phyloP scores from a whole-genome alignment of 306 rosid genomes.

The Fragaria vesca region DNA sequence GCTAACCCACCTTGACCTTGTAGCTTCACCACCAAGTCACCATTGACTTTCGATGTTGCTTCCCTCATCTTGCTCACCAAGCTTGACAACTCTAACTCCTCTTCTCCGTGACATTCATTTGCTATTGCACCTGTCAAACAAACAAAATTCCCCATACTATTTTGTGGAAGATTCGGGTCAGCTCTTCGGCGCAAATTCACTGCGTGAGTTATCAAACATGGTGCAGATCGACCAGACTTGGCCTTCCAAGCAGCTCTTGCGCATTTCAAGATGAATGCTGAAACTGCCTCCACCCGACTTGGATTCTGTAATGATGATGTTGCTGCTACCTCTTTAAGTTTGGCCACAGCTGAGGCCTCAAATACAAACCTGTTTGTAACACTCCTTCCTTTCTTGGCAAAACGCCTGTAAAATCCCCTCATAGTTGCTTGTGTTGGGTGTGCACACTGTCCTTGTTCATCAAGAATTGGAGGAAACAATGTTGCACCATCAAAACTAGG shows the following conservation, averaged over 20 bases:
- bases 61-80: constrained; percentile 19
- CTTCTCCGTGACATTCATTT: not conserved
- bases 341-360: not conserved
- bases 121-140: constrained; percentile 7
- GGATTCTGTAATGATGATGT: not conserved
- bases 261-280: constrained; percentile 37
- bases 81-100: not conserved
- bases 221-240: not conserved
- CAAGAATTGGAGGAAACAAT: constrained; percentile 17
- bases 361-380: not conserved
- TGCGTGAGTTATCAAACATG: constrained; percentile 11
- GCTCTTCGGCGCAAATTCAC: constrained; percentile 32
- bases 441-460: not conserved
- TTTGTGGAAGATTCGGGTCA: not conserved
- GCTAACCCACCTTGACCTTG: not conserved
- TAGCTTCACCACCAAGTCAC: not conserved
- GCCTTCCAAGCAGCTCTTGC: constrained; percentile 11
- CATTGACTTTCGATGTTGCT: not conserved
- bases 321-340: not conserved
- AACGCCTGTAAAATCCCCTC: not conserved
- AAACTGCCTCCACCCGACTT: constrained; percentile 18
- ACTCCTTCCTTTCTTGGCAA: not conserved
- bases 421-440: not conserved
- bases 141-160: constrained; percentile 20
- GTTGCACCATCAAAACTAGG: constrained; percentile 8